Evolutionary conservation across 257 asterid genomes (phyloP).

Genomic region (Ocimum tenuiflorum): DNA sequence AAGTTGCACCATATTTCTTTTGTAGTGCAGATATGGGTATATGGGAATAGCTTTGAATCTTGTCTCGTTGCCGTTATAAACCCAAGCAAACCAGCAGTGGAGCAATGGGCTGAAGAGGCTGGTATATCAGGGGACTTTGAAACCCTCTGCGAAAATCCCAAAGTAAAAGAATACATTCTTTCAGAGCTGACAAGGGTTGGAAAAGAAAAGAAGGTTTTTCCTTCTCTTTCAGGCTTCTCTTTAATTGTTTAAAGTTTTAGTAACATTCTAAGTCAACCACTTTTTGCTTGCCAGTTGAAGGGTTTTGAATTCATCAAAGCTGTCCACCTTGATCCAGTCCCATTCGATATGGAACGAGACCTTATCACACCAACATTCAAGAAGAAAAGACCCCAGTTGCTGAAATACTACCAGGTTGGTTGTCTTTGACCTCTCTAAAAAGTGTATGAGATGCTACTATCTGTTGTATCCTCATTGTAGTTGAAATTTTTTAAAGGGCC

Average conservation of each 20-base stretch:
- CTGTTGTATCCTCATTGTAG: no score
- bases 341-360: constrained; percentile 90
- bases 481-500: neutral
- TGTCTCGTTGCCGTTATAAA: constrained; percentile 71
- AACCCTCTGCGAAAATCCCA: constrained; percentile 52
- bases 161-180: constrained; percentile 54
- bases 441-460: neutral
- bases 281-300: constrained; percentile 54
- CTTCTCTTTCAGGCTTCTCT: constrained; percentile 6
- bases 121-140: constrained; percentile 57
- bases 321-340: constrained; percentile 85
- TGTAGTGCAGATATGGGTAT: constrained; percentile 73
- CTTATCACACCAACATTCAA: constrained; percentile 92
- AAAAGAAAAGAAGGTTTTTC: constrained; percentile 72
- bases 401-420: constrained; percentile 75
- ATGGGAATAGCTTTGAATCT: constrained; percentile 94
- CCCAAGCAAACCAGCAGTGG: constrained; percentile 60
- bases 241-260: neutral
- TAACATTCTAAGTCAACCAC: constrained; percentile 12
- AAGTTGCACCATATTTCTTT: neutral
- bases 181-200: constrained; percentile 63
- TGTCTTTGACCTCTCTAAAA: neutral
- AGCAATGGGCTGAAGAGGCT: constrained; percentile 66
- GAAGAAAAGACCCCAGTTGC: constrained; percentile 88
- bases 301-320: constrained; percentile 81